Evolutionary conservation across 169 alveolate genomes (phyloP), one percentile per base, ranked within the genome.

Genomic region (Besnoitia besnoiti): DNA sequence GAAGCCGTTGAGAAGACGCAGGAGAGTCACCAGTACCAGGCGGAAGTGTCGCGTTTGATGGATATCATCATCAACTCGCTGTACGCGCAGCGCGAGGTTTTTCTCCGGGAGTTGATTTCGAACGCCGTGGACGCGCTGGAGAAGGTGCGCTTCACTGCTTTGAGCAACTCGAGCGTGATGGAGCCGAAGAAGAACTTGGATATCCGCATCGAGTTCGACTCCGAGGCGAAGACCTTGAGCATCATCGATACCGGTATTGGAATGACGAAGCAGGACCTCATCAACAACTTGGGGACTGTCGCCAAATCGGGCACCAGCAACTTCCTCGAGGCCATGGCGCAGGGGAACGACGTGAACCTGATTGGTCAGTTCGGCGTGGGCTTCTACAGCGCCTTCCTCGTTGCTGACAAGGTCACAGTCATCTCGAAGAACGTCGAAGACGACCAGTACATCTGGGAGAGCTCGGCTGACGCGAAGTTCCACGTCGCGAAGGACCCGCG

Each of bases 351-450:
- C 85, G 96, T 99, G 92, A 98, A 98, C 94, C 96, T 99, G 91
- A 99, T 99, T 89, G 99, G 99, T 30, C 99, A 99, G 97, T 99
- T 99, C 94, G 99, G 99, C 88, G 99, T 99, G 49, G 99, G 99
- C 47, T 99, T 99, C 96, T 99, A 99, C 97, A 98, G 99, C 61
- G 98, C 99, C 76, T 99, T 98, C 98, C 97, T 99, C 92, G 99
- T 99, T 67, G 99, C 99, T 49, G 99, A 99, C 94, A 97, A 98
- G 91, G 99, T 99, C 14, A 96, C 98, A 0, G 99, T 99, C 30
- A 96, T 98, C 84, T 96, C 99, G 21, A 98, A 98, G 95, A 94
- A 95, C 92, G 94, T 92, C 80, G 98, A 97, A 61, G 98, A 96
- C 91, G 99, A 98, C 91, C 99, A 99, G 96, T 98, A 98, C 93